Evolutionary conservation across 2,329 filamentous ascomycete genomes (phyloP), one percentile per base, ranked within the genome.

Genomic region (Xenoacremonium recifei): DNA sequence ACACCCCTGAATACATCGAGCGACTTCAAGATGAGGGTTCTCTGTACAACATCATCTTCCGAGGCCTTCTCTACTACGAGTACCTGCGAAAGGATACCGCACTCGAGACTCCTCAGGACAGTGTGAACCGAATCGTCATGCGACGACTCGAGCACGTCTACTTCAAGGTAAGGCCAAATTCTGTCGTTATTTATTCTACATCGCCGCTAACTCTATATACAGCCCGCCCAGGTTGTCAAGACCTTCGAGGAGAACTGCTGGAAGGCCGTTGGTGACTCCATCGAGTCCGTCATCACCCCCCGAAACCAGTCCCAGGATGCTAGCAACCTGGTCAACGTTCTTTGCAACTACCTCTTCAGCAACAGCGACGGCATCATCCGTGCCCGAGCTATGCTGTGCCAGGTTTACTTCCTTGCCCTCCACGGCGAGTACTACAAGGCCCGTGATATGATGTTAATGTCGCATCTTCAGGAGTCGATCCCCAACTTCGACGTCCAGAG

Each of bases 371-470:
- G 92, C 56, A 97, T 99, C 60, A 91, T 96, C 61, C 86, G 92
- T 53, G 95, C 92, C 46, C 85, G 93, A 46, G 92, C 93, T 34
- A 97, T 99, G 91, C 79, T 99, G 49, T 96, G 89, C 77, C 90
- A 97, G 71, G 93, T 99, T 50, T 99, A 99, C 76, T 96, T 96
- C 83, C 79, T 96, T 57, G 93, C 93, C 37, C 80, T 99, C 39
- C 93, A 99, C 70, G 91, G 96, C 70, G 85, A 96, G 60, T 99
- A 97, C 79, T 97, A 96, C 80, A 89, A 87, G 71, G 87, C 93
- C 60, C 88, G 93, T 54, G 95, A 99, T 69, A 92, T 99, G 87
- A 95, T 97, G 85, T 82, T 99, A 68, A 99, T 99, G 90, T 99
- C 93, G 15, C 93, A 99, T 74, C 76, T 99, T 64, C 92, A 96